Base-by-base conservation (phyloP, 2,329 filamentous ascomycete genomes). In the Aspergillus fischeri region DNA sequence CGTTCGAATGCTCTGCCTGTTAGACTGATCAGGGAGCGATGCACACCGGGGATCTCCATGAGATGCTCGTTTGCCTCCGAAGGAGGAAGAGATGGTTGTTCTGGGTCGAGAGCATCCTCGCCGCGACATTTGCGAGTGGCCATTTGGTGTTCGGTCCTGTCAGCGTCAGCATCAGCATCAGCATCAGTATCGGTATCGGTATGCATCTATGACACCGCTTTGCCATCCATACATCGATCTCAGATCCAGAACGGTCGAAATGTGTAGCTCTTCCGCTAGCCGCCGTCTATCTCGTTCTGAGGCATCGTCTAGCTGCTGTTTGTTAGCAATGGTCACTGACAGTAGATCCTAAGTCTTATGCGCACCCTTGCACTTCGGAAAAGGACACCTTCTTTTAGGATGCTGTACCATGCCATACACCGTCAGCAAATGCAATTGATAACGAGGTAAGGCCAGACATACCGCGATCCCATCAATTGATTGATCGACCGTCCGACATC, bases 231-330 rank as follows among this genome's bases (percentile, higher is more conserved):
- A 90, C 85, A 87, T 85, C 60, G 91, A 90, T 55, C 92, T 84
- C 10, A 96, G 78, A 75, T 96, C 92, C 58, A 96, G 82, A 44
- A 96, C 83, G 2, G 86, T 90, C 63, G 81, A 83, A 61, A 96
- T 83, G 24, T 83, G 80, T 63, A 87, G 81, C 32, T 85, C 80
- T 7, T 85, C 74, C 9, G 77, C 73, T 10, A 96, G 79, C 32
- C 78, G 75, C 35, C 78, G 70, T 55, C 83, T 83, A 73, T 96
- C 92, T 38, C 78, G 70, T 21, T 79, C 67, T 0, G 89, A 88
- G 38, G 90, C 89, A 71, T 91, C 86, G 67, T 96, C 91, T 81
- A 73, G 70, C 70, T 70, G 60, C 27, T 41, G 10, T 49, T 10
- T 9, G 45, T 55, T 48, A 54, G 38, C 42, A 38, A 38, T 38